Percentiles rank a stretch among this genome's conserved stretches.
phyloP scores from a whole-genome alignment of 2,329 filamentous ascomycete genomes.

The Lachnellula subtilissima region DNA sequence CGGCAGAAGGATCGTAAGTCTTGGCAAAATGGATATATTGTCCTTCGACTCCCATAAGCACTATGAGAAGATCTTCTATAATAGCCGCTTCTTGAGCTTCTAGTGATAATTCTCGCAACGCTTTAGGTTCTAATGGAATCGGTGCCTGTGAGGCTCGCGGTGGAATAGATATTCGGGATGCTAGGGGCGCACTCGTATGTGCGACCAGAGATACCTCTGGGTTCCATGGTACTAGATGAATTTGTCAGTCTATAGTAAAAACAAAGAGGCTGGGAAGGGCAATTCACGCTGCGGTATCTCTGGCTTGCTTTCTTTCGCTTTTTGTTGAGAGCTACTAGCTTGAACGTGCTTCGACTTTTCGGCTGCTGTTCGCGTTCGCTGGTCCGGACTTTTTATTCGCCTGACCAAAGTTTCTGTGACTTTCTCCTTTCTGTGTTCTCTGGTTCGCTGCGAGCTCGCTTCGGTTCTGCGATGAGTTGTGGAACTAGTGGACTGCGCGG shows the following conservation, averaged over 20 bases:
- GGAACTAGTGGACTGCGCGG: not conserved
- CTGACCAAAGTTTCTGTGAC: not conserved
- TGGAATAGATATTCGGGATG: slow-evolving; percentile 51
- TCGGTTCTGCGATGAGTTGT: not conserved
- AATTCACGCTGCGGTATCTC: not conserved
- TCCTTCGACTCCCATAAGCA: slow-evolving; percentile 98
- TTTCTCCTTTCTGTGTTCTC: not conserved
- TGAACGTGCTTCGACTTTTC: not conserved
- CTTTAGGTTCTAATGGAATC: slow-evolving; percentile 58
- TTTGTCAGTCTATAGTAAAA: not conserved
- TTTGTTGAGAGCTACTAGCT: not conserved
- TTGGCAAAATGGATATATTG: slow-evolving; percentile 88
- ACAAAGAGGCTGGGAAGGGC: not conserved
- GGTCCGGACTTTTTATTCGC: not conserved
- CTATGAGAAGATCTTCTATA: slow-evolving; percentile 85
- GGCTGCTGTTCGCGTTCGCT: not conserved
- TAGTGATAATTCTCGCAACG: slow-evolving; percentile 66
- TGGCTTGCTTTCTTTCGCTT: not conserved
- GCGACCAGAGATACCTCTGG: slow-evolving; percentile 71
- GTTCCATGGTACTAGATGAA: slow-evolving; percentile 57
- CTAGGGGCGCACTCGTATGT: slow-evolving; percentile 52
- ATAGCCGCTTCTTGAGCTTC: slow-evolving; percentile 83
- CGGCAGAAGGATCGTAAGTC: slow-evolving; percentile 74
- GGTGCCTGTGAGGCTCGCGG: slow-evolving; percentile 75
- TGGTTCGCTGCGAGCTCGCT: not conserved